These are phyloP conservation scores for Linum lewisii DNA, from an alignment of 345 rosid species.

Conservation along the genomic window DNA sequence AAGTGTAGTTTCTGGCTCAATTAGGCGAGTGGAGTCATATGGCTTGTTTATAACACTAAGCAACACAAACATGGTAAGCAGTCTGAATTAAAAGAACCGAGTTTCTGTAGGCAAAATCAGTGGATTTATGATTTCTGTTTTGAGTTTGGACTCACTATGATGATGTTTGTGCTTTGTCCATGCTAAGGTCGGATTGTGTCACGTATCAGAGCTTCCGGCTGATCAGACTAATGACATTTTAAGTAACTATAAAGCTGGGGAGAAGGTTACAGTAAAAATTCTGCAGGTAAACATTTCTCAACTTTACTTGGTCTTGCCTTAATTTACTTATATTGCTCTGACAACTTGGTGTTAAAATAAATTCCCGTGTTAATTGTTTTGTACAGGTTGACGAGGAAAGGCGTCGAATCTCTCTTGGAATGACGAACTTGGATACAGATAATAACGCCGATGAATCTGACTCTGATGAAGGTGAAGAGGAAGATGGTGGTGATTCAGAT, in stretches of 20 bases:
- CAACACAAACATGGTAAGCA: slow-evolving; percentile 59
- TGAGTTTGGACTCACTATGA: no score
- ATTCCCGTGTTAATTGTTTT: slow-evolving; percentile 6
- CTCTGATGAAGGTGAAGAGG: slow-evolving; percentile 32
- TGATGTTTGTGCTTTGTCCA: slow-evolving; percentile 3
- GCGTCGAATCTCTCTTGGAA: slow-evolving; percentile 72
- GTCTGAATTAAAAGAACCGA: no score
- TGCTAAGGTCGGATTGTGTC: slow-evolving; percentile 86
- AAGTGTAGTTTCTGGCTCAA: slow-evolving; percentile 47
- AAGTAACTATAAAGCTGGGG: slow-evolving; percentile 59
- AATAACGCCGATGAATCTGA: slow-evolving; percentile 34
- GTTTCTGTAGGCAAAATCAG: no score
- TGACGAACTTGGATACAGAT: slow-evolving; percentile 56
- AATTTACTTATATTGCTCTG: not conserved
- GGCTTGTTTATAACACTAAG: slow-evolving; percentile 67
- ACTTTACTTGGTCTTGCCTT: not conserved
- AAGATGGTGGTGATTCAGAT: slow-evolving; percentile 18
- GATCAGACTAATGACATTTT: slow-evolving; percentile 46
- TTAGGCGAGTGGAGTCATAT: slow-evolving; percentile 72
- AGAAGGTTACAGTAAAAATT: slow-evolving; percentile 63
- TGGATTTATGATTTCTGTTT: no score
- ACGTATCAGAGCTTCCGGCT: slow-evolving; percentile 68
- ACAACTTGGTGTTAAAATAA: not conserved
- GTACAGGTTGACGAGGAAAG: slow-evolving; percentile 67
- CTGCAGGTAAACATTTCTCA: slow-evolving; percentile 47